Evolutionary conservation across 2,329 filamentous ascomycete genomes (phyloP), one percentile per base, ranked within the genome.

Genomic region (Aspergillus novoparasiticus): DNA sequence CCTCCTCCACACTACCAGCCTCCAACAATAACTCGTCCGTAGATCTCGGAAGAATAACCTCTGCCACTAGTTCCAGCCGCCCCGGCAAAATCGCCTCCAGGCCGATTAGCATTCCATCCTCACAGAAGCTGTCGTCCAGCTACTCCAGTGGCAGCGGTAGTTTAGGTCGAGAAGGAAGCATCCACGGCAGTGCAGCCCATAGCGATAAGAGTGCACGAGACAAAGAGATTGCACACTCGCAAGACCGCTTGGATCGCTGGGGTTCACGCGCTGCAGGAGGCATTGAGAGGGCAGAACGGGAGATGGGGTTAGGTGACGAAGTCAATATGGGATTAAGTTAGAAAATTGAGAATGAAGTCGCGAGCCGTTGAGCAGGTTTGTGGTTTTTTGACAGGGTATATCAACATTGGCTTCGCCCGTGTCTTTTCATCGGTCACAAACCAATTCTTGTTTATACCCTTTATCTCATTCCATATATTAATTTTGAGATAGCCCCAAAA

Each of bases 241-340:
- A 78, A 51, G 81, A 85, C 65, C 84, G 83, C 69, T 75, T 84
- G 50, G 82, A 84, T 74, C 79, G 76, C 53, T 84, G 83, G 74
- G 75, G 80, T 80, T 85, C 75, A 78, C 86, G 71, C 81, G 87
- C 76, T 82, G 83, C 68, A 74, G 83, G 66, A 78, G 83, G 67
- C 81, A 87, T 85, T 14, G 79, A 81, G 59, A 75, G 82, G 60
- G 83, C 76, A 26, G 78, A 75, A 74, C 79, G 68, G 68, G 88
- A 81, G 68, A 93, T 93, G 89, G 91, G 92, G 0, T 85, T 96
- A 57, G 91, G 91, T 1, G 93, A 97, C 74, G 93, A 96, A 73
- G 88, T 90, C 28, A 85, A 90, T 71, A 95, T 96, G 90, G 90
- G 88, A 36, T 80, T 96, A 68, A 92, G 94, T 76, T 94, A 75